Evolutionary conservation across 495 filamentous ascomycete species (phyloP).

Genomic region (Niebla homalea): DNA sequence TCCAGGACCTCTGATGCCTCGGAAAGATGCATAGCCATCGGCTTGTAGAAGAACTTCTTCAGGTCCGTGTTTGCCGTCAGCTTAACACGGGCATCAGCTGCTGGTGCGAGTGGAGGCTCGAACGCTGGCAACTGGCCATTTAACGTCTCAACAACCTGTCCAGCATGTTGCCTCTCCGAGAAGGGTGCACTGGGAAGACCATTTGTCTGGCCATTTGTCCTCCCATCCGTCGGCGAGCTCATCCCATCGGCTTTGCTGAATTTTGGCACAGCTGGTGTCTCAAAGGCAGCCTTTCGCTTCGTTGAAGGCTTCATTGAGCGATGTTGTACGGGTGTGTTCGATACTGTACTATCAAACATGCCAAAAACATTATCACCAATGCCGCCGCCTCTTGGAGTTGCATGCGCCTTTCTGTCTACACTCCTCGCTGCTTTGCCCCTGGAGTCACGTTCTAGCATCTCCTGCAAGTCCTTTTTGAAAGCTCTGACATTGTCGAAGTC

Average conservation of each 20-base stretch:
- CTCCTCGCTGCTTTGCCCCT: slow-evolving; percentile 44
- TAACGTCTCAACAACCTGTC: slow-evolving; percentile 66
- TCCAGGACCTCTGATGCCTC: slow-evolving; percentile 87
- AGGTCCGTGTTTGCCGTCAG: slow-evolving; percentile 70
- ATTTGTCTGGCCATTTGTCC: slow-evolving; percentile 4
- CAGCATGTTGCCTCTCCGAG: slow-evolving; percentile 57
- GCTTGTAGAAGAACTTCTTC: slow-evolving; percentile 81
- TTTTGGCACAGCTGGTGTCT: slow-evolving; percentile 42
- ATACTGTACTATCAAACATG: slow-evolving; percentile 73
- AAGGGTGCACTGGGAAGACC: slow-evolving; percentile 40
- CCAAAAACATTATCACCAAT: slow-evolving; percentile 62
- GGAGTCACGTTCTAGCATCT: slow-evolving; percentile 61
- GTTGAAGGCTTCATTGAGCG: slow-evolving; percentile 38
- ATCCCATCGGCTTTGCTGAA: slow-evolving; percentile 29
- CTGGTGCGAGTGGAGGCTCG: slow-evolving; percentile 61
- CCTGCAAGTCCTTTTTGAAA: slow-evolving; percentile 80
- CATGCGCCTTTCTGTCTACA: slow-evolving; percentile 40
- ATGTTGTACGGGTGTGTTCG: slow-evolving; percentile 49
- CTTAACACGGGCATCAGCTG: slow-evolving; percentile 62
- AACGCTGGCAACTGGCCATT: slow-evolving; percentile 58
- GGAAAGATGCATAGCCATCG: slow-evolving; percentile 84
- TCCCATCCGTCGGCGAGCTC: slow-evolving; percentile 29
- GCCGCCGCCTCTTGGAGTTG: slow-evolving; percentile 50
- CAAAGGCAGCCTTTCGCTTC: slow-evolving; percentile 44
- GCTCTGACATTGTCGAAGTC: slow-evolving; percentile 52